A percentile compares a stretch with the other conserved stretches of the same genome.
Conservation (phyloP, 192 early-diverging fungal species). For the Umbelopsis ramanniana region DNA sequence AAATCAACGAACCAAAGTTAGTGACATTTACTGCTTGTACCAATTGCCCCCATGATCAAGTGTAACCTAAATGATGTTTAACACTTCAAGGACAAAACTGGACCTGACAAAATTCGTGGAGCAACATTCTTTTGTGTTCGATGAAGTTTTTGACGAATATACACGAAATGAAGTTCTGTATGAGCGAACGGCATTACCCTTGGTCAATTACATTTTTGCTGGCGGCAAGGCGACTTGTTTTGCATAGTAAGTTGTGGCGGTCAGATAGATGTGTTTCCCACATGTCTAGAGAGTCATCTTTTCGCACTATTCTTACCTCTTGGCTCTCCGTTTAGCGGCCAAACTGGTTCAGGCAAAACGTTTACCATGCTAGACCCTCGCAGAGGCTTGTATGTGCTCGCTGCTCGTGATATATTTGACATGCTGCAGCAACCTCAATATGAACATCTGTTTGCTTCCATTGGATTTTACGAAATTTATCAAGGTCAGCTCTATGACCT, state of each 20-base stretch:
- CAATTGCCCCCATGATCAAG: too few species aligned
- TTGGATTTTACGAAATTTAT: conserved; percentile 97
- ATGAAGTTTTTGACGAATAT: conserved; percentile 93
- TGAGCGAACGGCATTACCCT: conserved; percentile 86
- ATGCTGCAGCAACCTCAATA: conserved; percentile 71
- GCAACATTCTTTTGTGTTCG: conserved; percentile 92
- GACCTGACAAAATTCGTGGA: conserved; percentile 96
- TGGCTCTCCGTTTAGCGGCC: conserved; percentile 59
- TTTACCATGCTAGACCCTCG: conserved; percentile 93
- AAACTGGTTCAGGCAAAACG: conserved; percentile 91
- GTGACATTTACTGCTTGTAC: conserved; percentile 11
- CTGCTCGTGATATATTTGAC: conserved; percentile 90
- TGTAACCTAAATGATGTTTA: not conserved
- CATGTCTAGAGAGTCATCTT: too few species aligned
- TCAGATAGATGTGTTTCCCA: not conserved
- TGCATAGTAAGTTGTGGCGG: conserved; percentile 79
- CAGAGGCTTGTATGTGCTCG: conserved; percentile 91
- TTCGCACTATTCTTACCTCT: not conserved
- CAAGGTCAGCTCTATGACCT: conserved; percentile 95
- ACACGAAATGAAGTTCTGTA: conserved; percentile 87
- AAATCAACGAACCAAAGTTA: conserved; percentile 90
- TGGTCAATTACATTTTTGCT: conserved; percentile 93
- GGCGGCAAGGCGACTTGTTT: conserved; percentile 99
- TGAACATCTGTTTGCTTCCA: conserved; percentile 77
- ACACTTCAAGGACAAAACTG: conserved; percentile 72